Evolutionary conservation across 768 basidiomycete species (phyloP), one percentile per base, ranked within the genome.

Genomic region (Phlebiopsis gigantea): DNA sequence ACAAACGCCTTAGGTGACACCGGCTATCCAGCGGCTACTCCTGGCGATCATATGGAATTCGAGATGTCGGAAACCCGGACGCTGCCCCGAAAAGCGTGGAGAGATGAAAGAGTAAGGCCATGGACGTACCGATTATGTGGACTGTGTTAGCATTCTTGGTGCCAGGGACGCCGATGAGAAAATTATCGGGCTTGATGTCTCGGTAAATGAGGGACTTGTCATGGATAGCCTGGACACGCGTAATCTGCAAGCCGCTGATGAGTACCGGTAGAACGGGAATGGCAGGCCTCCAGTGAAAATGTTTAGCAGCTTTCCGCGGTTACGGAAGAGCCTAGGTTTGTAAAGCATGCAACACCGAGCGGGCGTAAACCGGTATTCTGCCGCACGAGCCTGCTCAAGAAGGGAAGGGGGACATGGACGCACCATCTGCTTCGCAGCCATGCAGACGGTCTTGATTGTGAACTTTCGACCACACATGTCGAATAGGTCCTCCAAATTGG

Each of bases 401-500:
- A 39, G 9, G 28, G n/a, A 30, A n/a, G 26, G 29, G n/a, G 47
- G n/a, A 21, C 26, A 49, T n/a, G 30, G 15, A 71, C 85, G 71
- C 61, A 95, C 96, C 96, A 98, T 99, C 72, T 99, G 97, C 73
- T 90, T 98, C 17, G 97, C 97, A 51, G 92, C 90, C 96, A 99
- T 93, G 69, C 93, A 97, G 25, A 98, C 96, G 0, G 96, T 98
- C 82, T 99, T 99, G 71, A 96, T 86, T 52, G 84, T 84, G 75
- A 98, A 99, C 74, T 98, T 98, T 62, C 96, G 87, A n/a, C 88
- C 85, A 69, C 95, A 98, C 93, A 97, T 94, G 73, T 98, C 96
- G 68, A 99, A 98, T 30, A 99, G 79, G 69, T 99, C 96, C 73
- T 99, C 96, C 44, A 99, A 76, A 65, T 94, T 96, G 21, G 96